phyloP scores from a whole-genome alignment of 208 protist species.

The Acanthamoeba divionensis region DNA sequence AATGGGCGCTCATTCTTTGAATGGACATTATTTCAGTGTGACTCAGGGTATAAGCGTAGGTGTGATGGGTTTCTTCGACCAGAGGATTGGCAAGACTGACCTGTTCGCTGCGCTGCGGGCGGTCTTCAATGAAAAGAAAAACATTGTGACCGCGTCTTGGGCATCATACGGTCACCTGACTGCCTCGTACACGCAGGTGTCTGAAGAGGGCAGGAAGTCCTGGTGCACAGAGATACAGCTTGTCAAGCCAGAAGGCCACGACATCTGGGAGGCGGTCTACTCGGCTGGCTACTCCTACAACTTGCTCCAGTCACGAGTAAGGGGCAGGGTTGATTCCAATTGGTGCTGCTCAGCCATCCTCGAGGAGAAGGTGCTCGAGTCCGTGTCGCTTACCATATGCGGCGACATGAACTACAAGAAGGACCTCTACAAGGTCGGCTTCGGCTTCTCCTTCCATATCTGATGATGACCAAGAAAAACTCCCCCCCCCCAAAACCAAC shows the following conservation, averaged over 20 bases:
- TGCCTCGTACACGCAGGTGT: background rate
- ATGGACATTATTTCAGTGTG: no score
- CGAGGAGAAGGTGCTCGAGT: background rate
- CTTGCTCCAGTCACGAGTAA: background rate
- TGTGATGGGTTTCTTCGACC: background rate
- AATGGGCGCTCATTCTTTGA: no score
- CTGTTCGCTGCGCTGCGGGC: background rate
- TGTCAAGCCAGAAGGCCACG: background rate
- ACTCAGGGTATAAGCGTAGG: background rate
- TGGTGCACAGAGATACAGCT: conserved; percentile 17
- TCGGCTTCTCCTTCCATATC: conserved; percentile 24
- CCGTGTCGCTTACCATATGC: background rate
- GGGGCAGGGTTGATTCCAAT: background rate
- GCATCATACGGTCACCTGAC: background rate
- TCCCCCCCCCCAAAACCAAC: no score
- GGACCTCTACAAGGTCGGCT: conserved; percentile 34
- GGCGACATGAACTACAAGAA: conserved; percentile 25
- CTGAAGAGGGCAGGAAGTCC: background rate
- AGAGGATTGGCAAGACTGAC: background rate
- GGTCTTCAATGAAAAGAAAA: background rate
- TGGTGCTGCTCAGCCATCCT: background rate
- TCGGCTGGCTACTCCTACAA: conserved; percentile 14
- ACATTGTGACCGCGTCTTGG: background rate
- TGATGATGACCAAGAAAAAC: background rate
- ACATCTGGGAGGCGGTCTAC: background rate